These are phyloP conservation scores for Saccharomyces jurei DNA, from an alignment of 805 yeast species.

Conservation along the genomic window DNA sequence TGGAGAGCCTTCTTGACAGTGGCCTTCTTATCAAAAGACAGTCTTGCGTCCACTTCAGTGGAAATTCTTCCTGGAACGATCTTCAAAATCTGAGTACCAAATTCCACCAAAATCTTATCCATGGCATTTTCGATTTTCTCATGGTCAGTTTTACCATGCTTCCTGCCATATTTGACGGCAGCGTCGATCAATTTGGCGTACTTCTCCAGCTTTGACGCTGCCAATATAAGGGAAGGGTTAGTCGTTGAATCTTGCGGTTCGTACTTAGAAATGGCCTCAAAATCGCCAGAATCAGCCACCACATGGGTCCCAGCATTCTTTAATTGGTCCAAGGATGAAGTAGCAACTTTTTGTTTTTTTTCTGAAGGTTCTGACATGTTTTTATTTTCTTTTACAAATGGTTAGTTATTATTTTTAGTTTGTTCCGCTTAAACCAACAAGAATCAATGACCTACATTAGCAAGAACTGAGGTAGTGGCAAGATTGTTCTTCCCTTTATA, in stretches of 20 bases:
- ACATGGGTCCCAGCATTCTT: conserved; percentile 93
- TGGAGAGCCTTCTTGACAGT: conserved; percentile 90
- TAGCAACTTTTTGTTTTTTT: conserved; percentile 33
- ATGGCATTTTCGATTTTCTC: conserved; percentile 75
- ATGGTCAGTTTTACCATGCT: conserved; percentile 41
- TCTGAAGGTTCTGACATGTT: conserved; percentile 20
- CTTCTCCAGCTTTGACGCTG: conserved; percentile 85
- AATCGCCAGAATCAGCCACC: conserved; percentile 98
- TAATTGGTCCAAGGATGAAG: conserved; percentile 79
- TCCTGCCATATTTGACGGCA: conserved; percentile 81
- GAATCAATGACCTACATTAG: not conserved
- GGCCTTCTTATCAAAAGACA: conserved; percentile 90
- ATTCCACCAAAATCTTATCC: conserved; percentile 89
- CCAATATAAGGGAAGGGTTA: conserved; percentile 93
- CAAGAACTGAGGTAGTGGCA: not conserved
- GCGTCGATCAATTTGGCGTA: conserved; percentile 84
- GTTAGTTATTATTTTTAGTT: not conserved
- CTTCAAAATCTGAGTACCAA: conserved; percentile 85
- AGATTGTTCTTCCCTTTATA: not conserved
- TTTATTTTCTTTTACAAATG: not conserved
- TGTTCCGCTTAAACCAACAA: not conserved
- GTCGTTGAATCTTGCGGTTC: conserved; percentile 99
- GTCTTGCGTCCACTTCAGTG: conserved; percentile 97
- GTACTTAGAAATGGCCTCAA: conserved; percentile 93
- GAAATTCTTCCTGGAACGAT: conserved; percentile 99